Base-by-base conservation (phyloP, 495 filamentous ascomycete species). In the Cercophora samala region DNA sequence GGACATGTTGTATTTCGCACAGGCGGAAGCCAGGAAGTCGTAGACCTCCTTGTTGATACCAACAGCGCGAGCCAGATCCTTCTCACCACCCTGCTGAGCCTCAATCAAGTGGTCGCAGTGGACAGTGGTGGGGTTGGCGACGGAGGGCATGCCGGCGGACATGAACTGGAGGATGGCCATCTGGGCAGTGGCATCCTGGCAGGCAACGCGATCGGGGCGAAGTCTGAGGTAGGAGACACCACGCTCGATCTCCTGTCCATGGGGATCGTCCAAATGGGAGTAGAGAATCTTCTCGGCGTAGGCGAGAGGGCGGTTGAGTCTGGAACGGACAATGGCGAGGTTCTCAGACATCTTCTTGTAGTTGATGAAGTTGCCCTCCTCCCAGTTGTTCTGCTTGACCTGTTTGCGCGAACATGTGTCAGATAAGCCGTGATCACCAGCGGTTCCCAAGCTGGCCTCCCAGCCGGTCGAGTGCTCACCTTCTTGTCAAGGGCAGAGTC, bases 131-230 rank as follows among this genome's bases (percentile, higher is more conserved):
- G 95, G 95, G 68, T 96, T 98, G 54, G 92, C 92, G 66, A 98
- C 96, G 51, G 90, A 89, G 67, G 91, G 90, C 90, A 99, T 92
- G 77, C 93, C 93, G 68, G 96, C 95, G 61, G 92, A 96, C 93
- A 99, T 99, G 85, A 99, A 99, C 84, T 99, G 95, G 60, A 99
- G 86, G 75, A 99, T 97, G 70, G 95, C 95, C 96, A 98, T 99
- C 87, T 99, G 95, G 68, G 95, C 95, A 26, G 96, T 99, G 72
- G 95, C 95, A 88, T 99, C 95, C 86, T 99, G 95, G 86, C 94
- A 97, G 82, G 96, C 96, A 73, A 99, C 96, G 80, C 95, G 91
- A 79, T 99, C 95, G 55, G 96, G 96, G 63, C 95, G 91, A 67
- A 99, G 88, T 82, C 91, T 96, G 65, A 99, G 89, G 84, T 99